A percentile compares a stretch with the other conserved stretches of the same genome.
These are phyloP conservation scores for Fusarium paranaense DNA, from an alignment of 2,329 filamentous ascomycete genomes.

Conservation along the genomic window DNA sequence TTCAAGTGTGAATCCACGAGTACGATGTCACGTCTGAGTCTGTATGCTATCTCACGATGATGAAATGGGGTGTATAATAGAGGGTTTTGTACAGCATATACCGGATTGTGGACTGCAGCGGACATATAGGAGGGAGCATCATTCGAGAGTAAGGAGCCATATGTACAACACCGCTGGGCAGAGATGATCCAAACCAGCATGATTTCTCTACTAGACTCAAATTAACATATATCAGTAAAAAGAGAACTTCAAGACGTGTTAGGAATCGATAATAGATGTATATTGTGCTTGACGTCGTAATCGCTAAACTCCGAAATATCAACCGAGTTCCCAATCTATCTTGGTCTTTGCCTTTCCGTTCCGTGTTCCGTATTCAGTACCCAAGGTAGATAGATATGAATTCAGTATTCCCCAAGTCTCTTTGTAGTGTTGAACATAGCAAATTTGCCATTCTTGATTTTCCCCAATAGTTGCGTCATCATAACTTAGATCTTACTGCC, in stretches of 20 bases:
- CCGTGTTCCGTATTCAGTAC: conserved; percentile 1
- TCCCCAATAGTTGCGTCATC: neutral
- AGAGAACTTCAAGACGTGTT: neutral
- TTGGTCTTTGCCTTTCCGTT: conserved; percentile 4
- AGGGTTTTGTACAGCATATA: conserved; percentile 35
- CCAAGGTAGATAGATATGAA: neutral
- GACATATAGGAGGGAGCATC: conserved; percentile 27
- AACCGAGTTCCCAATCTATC: conserved; percentile 16
- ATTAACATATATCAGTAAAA: conserved; percentile 14
- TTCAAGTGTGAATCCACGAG: neutral
- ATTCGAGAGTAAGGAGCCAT: conserved; percentile 13
- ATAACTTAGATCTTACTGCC: conserved; percentile 87
- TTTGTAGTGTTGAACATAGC: neutral
- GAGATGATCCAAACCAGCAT: neutral
- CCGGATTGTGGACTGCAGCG: conserved; percentile 4
- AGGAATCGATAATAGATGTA: neutral
- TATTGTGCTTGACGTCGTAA: conserved; percentile 16
- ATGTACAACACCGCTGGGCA: conserved; percentile 32
- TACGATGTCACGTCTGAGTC: neutral
- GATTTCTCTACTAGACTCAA: conserved; percentile 38
- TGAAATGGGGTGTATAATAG: conserved; percentile 41
- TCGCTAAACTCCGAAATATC: conserved; percentile 23
- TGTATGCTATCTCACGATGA: conserved; percentile 6
- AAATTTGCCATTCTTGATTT: neutral
- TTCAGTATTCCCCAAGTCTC: neutral